A percentile compares a stretch with the other conserved stretches of the same genome.
phyloP scores from a whole-genome alignment of 805 yeast species.

The Ogataea pignaliae region DNA sequence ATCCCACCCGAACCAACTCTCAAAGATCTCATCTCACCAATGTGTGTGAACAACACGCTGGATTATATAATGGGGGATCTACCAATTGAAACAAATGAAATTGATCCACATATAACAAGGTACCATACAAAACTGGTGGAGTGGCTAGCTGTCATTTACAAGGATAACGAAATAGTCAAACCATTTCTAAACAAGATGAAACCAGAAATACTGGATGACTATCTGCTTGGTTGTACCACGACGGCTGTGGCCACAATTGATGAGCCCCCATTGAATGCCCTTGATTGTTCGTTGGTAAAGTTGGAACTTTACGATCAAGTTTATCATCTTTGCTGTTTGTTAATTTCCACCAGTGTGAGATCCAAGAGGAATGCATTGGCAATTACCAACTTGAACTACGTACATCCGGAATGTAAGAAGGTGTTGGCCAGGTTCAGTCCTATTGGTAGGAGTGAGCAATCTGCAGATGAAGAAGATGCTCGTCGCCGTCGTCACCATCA shows the following conservation, averaged over 20 bases:
- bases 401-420: constrained; percentile 15
- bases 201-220: constrained; percentile 7
- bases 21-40: constrained; percentile 11
- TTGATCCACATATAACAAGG: background rate
- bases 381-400: constrained; percentile 22
- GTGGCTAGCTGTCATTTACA: constrained; percentile 6
- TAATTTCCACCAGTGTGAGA: constrained; percentile 20
- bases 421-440: constrained; percentile 18
- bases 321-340: constrained; percentile 20
- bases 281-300: constrained; percentile 3
- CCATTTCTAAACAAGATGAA: constrained; percentile 9
- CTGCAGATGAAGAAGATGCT: constrained; percentile 7
- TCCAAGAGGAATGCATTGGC: constrained; percentile 28
- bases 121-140: background rate
- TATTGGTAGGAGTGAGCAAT: constrained; percentile 16
- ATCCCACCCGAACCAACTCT: constrained; percentile 8
- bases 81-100: constrained; percentile 6
- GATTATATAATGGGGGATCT: constrained; percentile 17
- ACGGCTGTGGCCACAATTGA: too few relatives aligned
- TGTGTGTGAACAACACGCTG: constrained; percentile 14
- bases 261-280: background rate
- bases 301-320: constrained; percentile 18
- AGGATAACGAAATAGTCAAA: constrained; percentile 15
- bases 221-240: background rate
- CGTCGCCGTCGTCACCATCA: background rate